phyloP scores from a whole-genome alignment of 805 yeast genomes.

The Babjeviella inositovora region DNA sequence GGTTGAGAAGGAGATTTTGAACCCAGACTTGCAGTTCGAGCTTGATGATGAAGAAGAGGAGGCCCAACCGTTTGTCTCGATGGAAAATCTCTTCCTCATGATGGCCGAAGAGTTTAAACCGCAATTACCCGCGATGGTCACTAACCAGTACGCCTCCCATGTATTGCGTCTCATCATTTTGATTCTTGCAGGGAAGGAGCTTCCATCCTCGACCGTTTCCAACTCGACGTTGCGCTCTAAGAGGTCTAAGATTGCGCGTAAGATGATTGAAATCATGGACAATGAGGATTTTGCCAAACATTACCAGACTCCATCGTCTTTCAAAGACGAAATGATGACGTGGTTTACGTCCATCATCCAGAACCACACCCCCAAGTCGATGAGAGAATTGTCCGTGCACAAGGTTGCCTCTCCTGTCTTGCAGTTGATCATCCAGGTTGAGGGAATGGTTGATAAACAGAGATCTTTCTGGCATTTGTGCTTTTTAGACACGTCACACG shows the following conservation, averaged over 20 bases:
- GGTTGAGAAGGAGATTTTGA: slow-evolving; percentile 56
- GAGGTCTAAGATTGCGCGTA: slow-evolving; percentile 76
- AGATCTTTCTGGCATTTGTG: slow-evolving; percentile 54
- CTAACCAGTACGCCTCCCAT: slow-evolving; percentile 80
- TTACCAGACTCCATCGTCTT: slow-evolving; percentile 56
- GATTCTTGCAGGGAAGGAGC: slow-evolving; percentile 58
- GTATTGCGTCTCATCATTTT: slow-evolving; percentile 60
- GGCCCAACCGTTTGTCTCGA: slow-evolving; percentile 23
- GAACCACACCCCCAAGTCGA: slow-evolving; percentile 19
- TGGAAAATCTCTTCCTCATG: slow-evolving; percentile 50
- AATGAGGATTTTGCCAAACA: slow-evolving; percentile 51
- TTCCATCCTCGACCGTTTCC: slow-evolving; percentile 57
- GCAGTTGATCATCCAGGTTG: slow-evolving; percentile 64
- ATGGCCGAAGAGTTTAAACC: slow-evolving; percentile 58
- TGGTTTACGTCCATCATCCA: slow-evolving; percentile 22
- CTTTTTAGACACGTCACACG: slow-evolving; percentile 32
- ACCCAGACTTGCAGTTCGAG: slow-evolving; percentile 17
- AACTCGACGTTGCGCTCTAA: slow-evolving; percentile 70
- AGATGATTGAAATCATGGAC: slow-evolving; percentile 80
- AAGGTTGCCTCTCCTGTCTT: slow-evolving; percentile 78
- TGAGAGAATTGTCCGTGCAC: slow-evolving; percentile 66
- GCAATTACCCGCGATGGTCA: slow-evolving; percentile 37
- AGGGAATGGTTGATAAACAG: slow-evolving; percentile 65
- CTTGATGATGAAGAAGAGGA: slow-evolving; percentile 14
- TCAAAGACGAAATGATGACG: slow-evolving; percentile 41